These are phyloP conservation scores for Curvularia sp. DNA, from an alignment of 2,329 filamentous ascomycete genomes.

Conservation along the genomic window DNA sequence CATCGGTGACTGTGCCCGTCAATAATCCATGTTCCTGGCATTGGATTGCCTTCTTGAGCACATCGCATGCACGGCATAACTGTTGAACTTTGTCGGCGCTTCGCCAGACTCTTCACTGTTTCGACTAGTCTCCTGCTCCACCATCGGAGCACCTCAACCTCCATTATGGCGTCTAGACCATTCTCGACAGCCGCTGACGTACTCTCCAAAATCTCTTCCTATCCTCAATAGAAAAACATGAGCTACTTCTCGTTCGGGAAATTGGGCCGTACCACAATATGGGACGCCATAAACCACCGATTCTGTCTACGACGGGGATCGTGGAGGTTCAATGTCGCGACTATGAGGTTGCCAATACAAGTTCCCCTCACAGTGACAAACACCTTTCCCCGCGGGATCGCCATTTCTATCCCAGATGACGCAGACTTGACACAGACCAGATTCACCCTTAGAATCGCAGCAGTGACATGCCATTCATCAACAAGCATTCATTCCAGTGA, in stretches of 20 bases:
- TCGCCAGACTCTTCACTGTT: constrained; percentile 32
- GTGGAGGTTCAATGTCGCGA: background rate
- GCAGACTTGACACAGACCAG: background rate
- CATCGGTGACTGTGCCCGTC: constrained; percentile 8
- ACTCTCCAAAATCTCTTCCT: constrained; percentile 10
- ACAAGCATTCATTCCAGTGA: background rate
- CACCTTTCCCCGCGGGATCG: background rate
- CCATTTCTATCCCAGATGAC: constrained; percentile 1
- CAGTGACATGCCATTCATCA: background rate
- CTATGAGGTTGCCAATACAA: background rate
- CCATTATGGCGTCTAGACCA: constrained; percentile 24
- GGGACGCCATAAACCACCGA: background rate
- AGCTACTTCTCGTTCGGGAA: constrained; percentile 7
- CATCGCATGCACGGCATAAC: constrained; percentile 18
- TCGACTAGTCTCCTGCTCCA: constrained; percentile 14
- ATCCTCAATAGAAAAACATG: constrained; percentile 7
- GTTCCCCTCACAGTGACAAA: background rate
- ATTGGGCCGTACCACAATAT: background rate
- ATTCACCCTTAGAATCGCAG: background rate
- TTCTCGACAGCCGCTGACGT: constrained; percentile 26
- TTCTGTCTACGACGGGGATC: background rate
- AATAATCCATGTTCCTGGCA: constrained; percentile 12
- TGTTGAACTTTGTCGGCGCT: constrained; percentile 26
- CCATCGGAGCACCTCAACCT: constrained; percentile 9
- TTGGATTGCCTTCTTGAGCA: constrained; percentile 11